Evolutionary conservation across 2,329 filamentous ascomycete genomes (phyloP).

Genomic region (Didymella exigua): DNA sequence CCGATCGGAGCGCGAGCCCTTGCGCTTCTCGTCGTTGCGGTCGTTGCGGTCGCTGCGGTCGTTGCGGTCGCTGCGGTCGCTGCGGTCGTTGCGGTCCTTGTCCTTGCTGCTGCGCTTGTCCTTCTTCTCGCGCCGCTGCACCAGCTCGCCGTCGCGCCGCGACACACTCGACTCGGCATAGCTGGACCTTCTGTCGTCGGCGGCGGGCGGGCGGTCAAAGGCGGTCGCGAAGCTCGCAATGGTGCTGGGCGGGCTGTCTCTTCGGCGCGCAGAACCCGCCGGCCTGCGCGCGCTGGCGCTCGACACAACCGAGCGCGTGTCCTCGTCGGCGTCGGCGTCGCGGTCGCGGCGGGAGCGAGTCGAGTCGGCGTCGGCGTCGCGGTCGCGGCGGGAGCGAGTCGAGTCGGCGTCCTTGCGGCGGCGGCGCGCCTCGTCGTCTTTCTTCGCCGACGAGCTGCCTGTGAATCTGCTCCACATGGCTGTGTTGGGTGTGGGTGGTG

Average conservation of each 20-base stretch:
- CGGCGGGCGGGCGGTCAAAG: slow-evolving; percentile 33
- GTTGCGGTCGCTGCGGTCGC: no score
- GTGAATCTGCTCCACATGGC: slow-evolving; percentile 49
- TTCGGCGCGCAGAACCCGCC: slow-evolving; percentile 25
- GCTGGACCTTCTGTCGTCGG: slow-evolving; percentile 36
- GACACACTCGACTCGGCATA: slow-evolving; percentile 38
- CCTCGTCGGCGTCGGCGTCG: no score
- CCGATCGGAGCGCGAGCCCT: slow-evolving; percentile 38
- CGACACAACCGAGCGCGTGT: slow-evolving; percentile 44
- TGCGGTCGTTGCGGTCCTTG: no score
- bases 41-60: no score
- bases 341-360: slow-evolving; percentile 41
- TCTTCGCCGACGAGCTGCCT: slow-evolving; percentile 39
- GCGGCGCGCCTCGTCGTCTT: slow-evolving; percentile 36
- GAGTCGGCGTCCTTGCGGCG: slow-evolving; percentile 33
- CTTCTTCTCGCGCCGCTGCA: slow-evolving; percentile 19
- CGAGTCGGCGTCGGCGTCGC: slow-evolving; percentile 18
- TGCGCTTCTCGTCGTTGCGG: slow-evolving; percentile 43
- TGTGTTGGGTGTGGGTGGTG: slow-evolving; percentile 15
- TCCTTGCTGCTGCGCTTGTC: slow-evolving; percentile 29
- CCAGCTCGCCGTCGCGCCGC: slow-evolving; percentile 36
- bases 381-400: slow-evolving; percentile 41
- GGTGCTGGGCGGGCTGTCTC: slow-evolving; percentile 39
- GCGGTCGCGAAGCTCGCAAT: slow-evolving; percentile 50
- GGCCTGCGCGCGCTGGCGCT: slow-evolving; percentile 35